These are phyloP conservation scores for Tolypocladium pustulatum DNA, from an alignment of 2,329 filamentous ascomycete species.

Conservation along the genomic window DNA sequence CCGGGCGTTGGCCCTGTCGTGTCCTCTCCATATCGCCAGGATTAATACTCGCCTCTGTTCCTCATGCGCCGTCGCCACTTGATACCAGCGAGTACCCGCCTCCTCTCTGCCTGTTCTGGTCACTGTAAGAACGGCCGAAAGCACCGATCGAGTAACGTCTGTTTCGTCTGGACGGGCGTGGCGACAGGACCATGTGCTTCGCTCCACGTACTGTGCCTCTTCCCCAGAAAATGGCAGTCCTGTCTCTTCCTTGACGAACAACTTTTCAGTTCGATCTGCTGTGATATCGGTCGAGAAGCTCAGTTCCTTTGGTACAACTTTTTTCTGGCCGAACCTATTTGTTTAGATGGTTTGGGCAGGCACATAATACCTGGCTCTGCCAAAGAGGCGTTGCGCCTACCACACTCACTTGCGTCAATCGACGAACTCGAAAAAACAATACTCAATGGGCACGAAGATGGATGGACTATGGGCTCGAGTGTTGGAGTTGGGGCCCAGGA, in stretches of 20 bases:
- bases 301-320: too few species aligned
- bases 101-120: not conserved
- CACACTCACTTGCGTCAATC: not conserved
- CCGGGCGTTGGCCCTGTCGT: not conserved
- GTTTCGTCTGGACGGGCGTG: not conserved
- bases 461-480: constrained; percentile 4
- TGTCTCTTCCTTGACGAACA: not conserved
- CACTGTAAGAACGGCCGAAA: not conserved
- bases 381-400: constrained; percentile 10
- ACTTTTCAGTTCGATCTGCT: not conserved
- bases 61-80: not conserved
- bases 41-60: not conserved
- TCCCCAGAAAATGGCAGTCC: not conserved
- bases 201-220: not conserved
- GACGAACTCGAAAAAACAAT: not conserved
- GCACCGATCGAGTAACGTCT: not conserved
- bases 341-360: not conserved
- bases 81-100: not conserved
- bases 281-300: not conserved
- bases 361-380: not conserved
- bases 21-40: not conserved
- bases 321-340: not conserved
- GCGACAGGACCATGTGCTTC: not conserved
- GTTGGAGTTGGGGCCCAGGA: constrained; percentile 7
- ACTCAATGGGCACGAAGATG: not conserved